Evolutionary conservation across 2,329 filamentous ascomycete genomes (phyloP).

Genomic region (Colletotrichum sp.): DNA sequence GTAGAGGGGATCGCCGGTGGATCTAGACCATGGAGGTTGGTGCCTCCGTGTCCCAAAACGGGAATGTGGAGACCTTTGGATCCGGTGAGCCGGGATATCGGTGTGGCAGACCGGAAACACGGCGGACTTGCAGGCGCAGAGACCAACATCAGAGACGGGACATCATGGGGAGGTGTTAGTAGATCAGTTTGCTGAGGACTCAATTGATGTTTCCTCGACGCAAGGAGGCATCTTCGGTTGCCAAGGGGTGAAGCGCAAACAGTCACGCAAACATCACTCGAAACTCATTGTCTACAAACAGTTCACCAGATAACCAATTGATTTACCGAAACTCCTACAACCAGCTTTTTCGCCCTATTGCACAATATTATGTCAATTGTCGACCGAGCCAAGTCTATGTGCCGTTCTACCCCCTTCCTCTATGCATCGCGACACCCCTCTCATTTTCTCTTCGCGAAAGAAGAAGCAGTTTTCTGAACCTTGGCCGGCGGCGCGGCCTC

Average conservation of each 20-base stretch:
- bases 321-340: constrained; percentile 15
- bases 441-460: constrained; percentile 42
- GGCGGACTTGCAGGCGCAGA: background rate
- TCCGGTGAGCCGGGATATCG: background rate
- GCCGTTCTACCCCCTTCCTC: constrained; percentile 5
- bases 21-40: constrained; percentile 8
- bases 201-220: background rate
- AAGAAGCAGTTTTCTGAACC: constrained; percentile 44
- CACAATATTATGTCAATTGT: constrained; percentile 22
- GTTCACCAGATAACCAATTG: background rate
- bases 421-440: background rate
- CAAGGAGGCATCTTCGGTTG: background rate
- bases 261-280: background rate
- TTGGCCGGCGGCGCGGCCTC: constrained; percentile 54
- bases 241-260: background rate
- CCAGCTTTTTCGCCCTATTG: constrained; percentile 9
- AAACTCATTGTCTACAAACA: background rate
- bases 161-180: fast-evolving
- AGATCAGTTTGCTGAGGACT: background rate
- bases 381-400: constrained; percentile 21
- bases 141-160: background rate
- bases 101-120: background rate
- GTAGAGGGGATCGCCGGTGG: background rate
- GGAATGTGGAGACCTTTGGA: constrained; percentile 2
- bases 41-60: constrained; percentile 12